Base-by-base conservation (phyloP, 371 early-diverging fungal genomes). In the Mycotypha africana region DNA sequence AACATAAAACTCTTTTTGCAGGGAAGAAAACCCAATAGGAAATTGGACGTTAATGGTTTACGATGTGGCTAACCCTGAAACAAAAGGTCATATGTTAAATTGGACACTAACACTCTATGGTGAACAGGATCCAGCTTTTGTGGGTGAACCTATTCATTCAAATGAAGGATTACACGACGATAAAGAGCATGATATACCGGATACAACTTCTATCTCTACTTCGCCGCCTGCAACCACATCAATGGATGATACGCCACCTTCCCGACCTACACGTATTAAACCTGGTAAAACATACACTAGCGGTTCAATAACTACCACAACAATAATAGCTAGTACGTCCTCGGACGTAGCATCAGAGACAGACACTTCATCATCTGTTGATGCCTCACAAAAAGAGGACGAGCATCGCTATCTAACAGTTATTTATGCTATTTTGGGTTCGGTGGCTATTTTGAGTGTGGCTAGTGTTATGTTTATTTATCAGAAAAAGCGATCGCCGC, bases 21-120 rank as follows among this genome's bases (percentile, higher is more conserved):
- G 91, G 91, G 92, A 86, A 51, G 97, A 95, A 49, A 50, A 74
- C 28, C 86, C 88, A 9, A 52, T 82, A 3, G 97, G 98, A 30
- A 56, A 56, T 9, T 97, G 98, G 98, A 75, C 78, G 2, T 51
- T 97, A 51, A 67, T 65, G n/a, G 79, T 87, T 12, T 78, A 62
- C 30, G 82, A 82, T 51, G 63, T 60, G 12, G 60, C 38, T 23
- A 70, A 72, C 41, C 68, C 78, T 3, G 47, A 65, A 1, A 36
- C 42, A 9, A 64, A 39, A 0, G 83, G 83, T 2, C 58, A 42
- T 15, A 51, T 86, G 36, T 38, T 79, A n/a, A 68, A 78, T 42
- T 87, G 84, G 82, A 76, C 63, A 12, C 65, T 91, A 43, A 77
- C 76, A 11, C 62, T 91, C 21, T 88, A 62, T 67, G 91, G 91